Percentiles rank a stretch among this genome's conserved stretches.
phyloP scores from a whole-genome alignment of 208 protist species.

The Acanthamoeba healyi region DNA sequence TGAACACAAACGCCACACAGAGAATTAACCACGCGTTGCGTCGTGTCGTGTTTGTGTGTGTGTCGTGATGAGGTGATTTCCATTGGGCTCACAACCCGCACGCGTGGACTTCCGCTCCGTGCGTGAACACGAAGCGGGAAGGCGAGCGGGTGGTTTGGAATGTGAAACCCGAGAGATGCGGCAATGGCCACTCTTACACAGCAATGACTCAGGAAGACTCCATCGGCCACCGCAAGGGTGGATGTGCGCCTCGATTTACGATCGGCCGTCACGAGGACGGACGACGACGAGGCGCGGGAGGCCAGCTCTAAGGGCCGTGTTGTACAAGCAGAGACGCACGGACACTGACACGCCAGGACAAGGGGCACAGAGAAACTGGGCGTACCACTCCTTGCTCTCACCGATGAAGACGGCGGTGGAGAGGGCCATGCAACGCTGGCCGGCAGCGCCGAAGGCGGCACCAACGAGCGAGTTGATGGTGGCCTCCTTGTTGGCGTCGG shows the following conservation, averaged over 20 bases:
- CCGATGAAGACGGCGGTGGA: slow-evolving; percentile 94
- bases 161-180: slow-evolving; percentile 12
- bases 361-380: neutral
- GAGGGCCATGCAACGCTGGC: slow-evolving; percentile 96
- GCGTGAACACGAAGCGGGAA: neutral
- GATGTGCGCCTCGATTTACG: slow-evolving; percentile 51
- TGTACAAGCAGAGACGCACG: neutral
- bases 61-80: neutral
- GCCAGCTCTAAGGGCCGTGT: slow-evolving; percentile 52
- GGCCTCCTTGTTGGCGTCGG: slow-evolving; percentile 92
- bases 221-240: slow-evolving; percentile 49
- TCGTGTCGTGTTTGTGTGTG: neutral
- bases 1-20: neutral
- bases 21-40: too few relatives aligned
- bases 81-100: neutral
- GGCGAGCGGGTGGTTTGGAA: neutral
- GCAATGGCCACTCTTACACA: slow-evolving; percentile 23
- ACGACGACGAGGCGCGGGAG: slow-evolving; percentile 8
- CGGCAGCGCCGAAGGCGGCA: slow-evolving; percentile 94
- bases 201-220: slow-evolving; percentile 61
- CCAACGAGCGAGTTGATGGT: slow-evolving; percentile 91
- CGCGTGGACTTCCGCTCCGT: neutral
- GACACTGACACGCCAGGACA: neutral
- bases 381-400: slow-evolving; percentile 88
- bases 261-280: neutral